Evolutionary conservation across 148 eudicot genomes (phyloP).

Genomic region (Persicaria maculosa): DNA sequence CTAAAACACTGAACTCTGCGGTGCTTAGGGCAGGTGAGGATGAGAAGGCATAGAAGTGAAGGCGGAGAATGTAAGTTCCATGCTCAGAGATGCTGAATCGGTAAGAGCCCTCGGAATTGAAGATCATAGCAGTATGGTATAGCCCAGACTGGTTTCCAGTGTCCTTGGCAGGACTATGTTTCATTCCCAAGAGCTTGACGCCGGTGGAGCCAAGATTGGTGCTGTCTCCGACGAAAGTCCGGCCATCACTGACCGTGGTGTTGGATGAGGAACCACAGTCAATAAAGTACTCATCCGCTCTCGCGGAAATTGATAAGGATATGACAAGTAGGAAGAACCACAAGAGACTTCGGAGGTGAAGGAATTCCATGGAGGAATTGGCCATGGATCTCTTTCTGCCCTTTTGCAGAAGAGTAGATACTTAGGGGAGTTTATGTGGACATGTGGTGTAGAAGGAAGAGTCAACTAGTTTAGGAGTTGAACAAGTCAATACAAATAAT

Average conservation of each 20-base stretch:
- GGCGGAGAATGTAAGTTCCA: conserved; percentile 10
- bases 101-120: neutral
- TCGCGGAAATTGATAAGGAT: neutral
- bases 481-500: conserved; percentile 4
- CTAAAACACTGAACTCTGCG: neutral
- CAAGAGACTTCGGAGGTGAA: neutral
- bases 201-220: neutral
- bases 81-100: neutral
- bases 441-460: neutral
- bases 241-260: conserved; percentile 12
- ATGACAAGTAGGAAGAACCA: neutral
- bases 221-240: conserved; percentile 25
- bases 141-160: conserved; percentile 10
- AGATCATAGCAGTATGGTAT: neutral
- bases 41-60: conserved; percentile 13
- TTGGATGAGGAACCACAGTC: conserved; percentile 44
- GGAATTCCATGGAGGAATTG: conserved; percentile 7
- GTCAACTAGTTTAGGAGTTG: neutral
- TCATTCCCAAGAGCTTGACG: conserved; percentile 3
- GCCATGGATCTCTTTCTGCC: neutral
- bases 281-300: conserved; percentile 31
- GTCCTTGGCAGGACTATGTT: neutral
- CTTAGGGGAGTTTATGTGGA: neutral
- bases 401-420: neutral
- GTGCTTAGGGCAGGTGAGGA: neutral